phyloP scores from a whole-genome alignment of 257 asterid genomes.

The Jacaranda mimosifolia region DNA sequence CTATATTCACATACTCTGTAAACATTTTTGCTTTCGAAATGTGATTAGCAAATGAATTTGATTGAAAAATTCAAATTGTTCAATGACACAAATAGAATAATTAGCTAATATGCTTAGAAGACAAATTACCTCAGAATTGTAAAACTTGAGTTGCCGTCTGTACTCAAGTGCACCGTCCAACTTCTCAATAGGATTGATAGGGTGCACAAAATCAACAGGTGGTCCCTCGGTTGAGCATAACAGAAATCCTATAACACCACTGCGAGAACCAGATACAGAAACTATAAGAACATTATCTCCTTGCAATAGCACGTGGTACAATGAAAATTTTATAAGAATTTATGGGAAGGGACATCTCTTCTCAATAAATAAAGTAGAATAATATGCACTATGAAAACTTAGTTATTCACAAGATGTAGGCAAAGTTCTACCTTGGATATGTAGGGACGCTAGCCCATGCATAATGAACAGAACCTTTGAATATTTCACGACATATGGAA shows the following conservation, averaged over 20 bases:
- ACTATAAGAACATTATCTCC: conserved; percentile 3
- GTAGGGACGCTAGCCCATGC: conserved; percentile 98
- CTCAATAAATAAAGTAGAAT: background rate
- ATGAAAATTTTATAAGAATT: background rate
- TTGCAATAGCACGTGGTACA: background rate
- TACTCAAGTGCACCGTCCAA: conserved; percentile 72
- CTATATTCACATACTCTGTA: background rate
- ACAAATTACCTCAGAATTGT: conserved; percentile 84
- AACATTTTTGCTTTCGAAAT: no score
- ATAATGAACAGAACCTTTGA: conserved; percentile 88
- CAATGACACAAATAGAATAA: background rate
- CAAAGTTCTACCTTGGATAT: conserved; percentile 78
- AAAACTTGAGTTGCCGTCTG: conserved; percentile 74
- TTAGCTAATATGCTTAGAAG: background rate
- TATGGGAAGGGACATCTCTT: background rate
- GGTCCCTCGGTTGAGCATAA: conserved; percentile 90
- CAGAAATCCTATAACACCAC: conserved; percentile 90
- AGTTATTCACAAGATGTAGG: background rate
- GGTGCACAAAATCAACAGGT: conserved; percentile 81
- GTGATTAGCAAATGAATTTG: background rate
- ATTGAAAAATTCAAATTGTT: background rate
- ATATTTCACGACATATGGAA: conserved; percentile 73
- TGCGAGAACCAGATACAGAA: conserved; percentile 44
- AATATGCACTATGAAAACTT: background rate
- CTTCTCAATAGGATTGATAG: conserved; percentile 92